Evolutionary conservation across 192 early-diverging fungal genomes (phyloP).

Genomic region (Endogone sp.): DNA sequence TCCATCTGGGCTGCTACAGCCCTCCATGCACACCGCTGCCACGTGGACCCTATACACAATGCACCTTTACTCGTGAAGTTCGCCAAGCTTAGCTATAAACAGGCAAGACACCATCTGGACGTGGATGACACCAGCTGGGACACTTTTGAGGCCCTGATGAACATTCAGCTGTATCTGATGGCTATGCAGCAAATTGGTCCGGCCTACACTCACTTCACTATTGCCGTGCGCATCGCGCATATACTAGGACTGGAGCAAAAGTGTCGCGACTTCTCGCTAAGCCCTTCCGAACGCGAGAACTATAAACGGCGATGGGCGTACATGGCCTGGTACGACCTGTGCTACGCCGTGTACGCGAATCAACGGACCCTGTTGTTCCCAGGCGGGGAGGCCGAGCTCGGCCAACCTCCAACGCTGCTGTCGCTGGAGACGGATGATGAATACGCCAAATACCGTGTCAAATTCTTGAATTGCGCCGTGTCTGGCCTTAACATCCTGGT

Average conservation of each 20-base stretch:
- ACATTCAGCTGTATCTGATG: neutral
- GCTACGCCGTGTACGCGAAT: conserved; percentile 8
- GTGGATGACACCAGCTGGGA: neutral
- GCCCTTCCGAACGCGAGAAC: conserved; percentile 3
- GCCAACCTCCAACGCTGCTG: conserved; percentile 1
- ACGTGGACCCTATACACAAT: neutral
- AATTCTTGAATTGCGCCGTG: conserved; percentile 5
- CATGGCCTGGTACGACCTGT: conserved; percentile 16
- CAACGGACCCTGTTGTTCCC: conserved; percentile 3
- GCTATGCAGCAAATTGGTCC: neutral
- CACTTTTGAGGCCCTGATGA: neutral
- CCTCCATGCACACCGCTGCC: neutral
- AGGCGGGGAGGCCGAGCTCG: conserved; percentile 2
- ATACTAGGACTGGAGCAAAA: neutral
- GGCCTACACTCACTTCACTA: conserved; percentile 9
- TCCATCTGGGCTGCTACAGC: neutral
- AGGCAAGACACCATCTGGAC: neutral
- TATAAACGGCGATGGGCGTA: conserved; percentile 4
- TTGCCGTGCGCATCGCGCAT: conserved; percentile 14
- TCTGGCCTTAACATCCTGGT: conserved; percentile 2
- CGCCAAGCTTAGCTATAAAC: neutral
- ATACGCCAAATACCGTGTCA: neutral
- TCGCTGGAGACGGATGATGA: neutral
- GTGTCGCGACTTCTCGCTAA: neutral
- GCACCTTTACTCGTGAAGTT: neutral